Conservation (phyloP, 1,139 yeast genomes). For the Williopsis jadinii region DNA sequence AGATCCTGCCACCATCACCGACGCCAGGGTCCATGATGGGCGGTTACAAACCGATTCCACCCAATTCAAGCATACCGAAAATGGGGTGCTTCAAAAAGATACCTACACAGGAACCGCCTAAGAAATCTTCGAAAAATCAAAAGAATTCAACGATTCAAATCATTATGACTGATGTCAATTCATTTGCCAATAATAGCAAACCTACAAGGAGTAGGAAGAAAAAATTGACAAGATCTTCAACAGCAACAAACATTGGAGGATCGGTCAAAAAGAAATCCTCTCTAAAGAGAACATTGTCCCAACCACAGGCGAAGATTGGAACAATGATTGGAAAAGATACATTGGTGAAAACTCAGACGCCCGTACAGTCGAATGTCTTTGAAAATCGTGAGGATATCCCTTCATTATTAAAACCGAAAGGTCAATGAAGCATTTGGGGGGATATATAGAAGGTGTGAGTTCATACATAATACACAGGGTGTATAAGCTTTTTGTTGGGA, state of each 20-base stretch:
- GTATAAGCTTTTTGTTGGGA: too few species aligned
- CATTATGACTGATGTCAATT: slow-evolving; percentile 21
- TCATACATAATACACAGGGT: too few species aligned
- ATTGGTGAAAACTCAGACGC: not conserved
- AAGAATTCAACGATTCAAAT: slow-evolving; percentile 18
- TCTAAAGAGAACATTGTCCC: slow-evolving; percentile 18
- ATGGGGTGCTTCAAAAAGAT: slow-evolving; percentile 13
- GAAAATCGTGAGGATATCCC: not conserved
- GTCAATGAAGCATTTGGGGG: too few species aligned
- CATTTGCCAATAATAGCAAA: slow-evolving; percentile 14
- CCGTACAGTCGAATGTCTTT: not conserved
- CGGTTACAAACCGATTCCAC: slow-evolving; percentile 2
- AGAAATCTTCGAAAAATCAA: not conserved
- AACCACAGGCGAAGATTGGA: slow-evolving; percentile 16
- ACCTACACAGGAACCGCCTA: slow-evolving; percentile 1
- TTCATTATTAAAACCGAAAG: too few species aligned
- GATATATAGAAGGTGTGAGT: too few species aligned
- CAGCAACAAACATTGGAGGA: slow-evolving; percentile 5
- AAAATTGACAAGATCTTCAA: slow-evolving; percentile 17
- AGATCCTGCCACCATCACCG: slow-evolving; percentile 10
- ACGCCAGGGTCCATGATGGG: slow-evolving; percentile 5
- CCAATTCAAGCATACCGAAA: slow-evolving; percentile 5
- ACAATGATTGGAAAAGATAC: not conserved
- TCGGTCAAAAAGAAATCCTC: slow-evolving; percentile 12
- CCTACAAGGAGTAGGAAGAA: slow-evolving; percentile 9